Evolutionary conservation across 805 yeast species (phyloP), one percentile per base, ranked within the genome.

Genomic region (Cephaloascus fragrans): DNA sequence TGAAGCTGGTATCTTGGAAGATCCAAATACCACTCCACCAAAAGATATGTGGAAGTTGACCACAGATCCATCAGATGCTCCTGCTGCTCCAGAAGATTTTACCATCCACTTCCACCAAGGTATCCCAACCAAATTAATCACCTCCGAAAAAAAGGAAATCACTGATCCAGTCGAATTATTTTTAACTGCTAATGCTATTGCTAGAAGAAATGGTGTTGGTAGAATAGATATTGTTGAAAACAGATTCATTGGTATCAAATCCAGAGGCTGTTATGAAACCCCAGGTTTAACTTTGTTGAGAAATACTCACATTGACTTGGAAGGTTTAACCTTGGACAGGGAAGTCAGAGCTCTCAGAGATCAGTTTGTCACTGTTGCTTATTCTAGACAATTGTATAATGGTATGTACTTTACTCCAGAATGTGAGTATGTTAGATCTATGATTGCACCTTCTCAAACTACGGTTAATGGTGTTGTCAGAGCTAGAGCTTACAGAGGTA

Each of bases 41-140:
- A 90, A 89, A 73, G 98, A 93, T 64, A 93, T 93, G 98, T 93
- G 98, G 98, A 93, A 93, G 71, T 78, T 93, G 61, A 93, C 96
- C 34, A 86, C 83, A 44, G 98, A 90, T 66, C 97, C 98, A 54
- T 59, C 69, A 32, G 97, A 90, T 57, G 97, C 98, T 41, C 98
- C 98, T 56, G 80, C 85, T 45, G 69, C 69, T 37, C 97, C 97
- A 54, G 97, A 93, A 73, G 83, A 82, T 60, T 80, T 93, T 64
- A 67, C 83, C 18, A 79, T 93, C 45, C 78, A 72, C 43, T 93
- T 88, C 59, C 78, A 75, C 53, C 75, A 84, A 67, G 98, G 98
- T 64, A 62, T 83, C 46, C 98, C 98, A 39, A 73, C 71, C 42
- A 89, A 88, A 69, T 74, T 93, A 53, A 64, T 77, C 32, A 77